These are phyloP conservation scores for Kwoniella heveanensis DNA, from an alignment of 768 basidiomycete species.

Conservation along the genomic window DNA sequence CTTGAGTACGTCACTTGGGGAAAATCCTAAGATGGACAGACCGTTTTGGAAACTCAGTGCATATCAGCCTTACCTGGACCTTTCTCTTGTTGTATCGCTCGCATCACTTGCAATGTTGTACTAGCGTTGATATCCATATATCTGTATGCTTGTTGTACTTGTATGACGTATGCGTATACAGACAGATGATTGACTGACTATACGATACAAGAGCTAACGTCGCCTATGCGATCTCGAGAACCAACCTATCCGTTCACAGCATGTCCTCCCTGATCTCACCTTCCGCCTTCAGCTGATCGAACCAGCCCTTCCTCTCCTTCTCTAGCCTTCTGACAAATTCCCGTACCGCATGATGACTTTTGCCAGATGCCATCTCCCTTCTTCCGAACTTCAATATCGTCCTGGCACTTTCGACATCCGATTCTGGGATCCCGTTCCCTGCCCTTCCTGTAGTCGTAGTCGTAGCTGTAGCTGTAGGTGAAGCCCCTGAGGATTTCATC, in stretches of 20 bases:
- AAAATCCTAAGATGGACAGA: background rate
- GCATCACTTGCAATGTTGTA: constrained; percentile 14
- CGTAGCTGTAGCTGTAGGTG: too few species aligned
- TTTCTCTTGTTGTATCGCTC: constrained; percentile 3
- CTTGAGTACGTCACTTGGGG: background rate
- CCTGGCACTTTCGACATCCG: constrained; percentile 23
- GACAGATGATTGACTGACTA: background rate
- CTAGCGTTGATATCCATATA: background rate
- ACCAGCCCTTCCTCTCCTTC: constrained; percentile 34
- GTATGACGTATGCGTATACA: background rate
- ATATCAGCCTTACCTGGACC: background rate
- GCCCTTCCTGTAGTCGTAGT: constrained; percentile 33
- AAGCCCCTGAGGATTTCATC: too few species aligned
- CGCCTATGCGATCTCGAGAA: too few species aligned
- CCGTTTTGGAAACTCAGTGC: background rate
- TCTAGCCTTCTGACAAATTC: constrained; percentile 20
- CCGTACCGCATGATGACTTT: constrained; percentile 6
- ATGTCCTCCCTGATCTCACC: constrained; percentile 8
- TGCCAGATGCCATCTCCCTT: constrained; percentile 20
- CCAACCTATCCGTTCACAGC: constrained; percentile 1
- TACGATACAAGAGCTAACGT: background rate
- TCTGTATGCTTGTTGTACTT: background rate
- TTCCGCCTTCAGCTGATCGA: constrained; percentile 29
- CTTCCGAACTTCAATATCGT: constrained; percentile 44
- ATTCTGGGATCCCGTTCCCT: background rate